These are phyloP conservation scores for Botrytis hyacinthi DNA, from an alignment of 2,329 filamentous ascomycete genomes.

Conservation along the genomic window DNA sequence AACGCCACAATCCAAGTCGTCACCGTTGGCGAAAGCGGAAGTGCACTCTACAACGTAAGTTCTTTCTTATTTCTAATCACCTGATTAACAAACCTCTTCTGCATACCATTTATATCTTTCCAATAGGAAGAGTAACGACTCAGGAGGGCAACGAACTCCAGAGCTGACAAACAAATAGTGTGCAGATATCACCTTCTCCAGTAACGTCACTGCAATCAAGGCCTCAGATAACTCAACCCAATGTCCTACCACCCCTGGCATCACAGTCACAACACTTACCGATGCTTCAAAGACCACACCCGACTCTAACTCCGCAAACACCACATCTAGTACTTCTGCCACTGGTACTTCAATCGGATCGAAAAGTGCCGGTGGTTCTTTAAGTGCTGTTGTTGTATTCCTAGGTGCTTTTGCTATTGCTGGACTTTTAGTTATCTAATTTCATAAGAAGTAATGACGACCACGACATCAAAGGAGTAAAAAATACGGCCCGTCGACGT, in stretches of 20 bases:
- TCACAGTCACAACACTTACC: not conserved
- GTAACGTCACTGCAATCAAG: not conserved
- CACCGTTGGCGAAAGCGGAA: constrained; percentile 20
- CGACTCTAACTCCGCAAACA: not conserved
- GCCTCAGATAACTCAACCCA: not conserved
- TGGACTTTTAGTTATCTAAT: not conserved
- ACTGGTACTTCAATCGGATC: not conserved
- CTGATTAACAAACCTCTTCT: too few species aligned
- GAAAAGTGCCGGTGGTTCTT: not conserved
- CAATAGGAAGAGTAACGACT: not conserved
- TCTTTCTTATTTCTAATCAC: not conserved
- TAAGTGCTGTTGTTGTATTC: not conserved
- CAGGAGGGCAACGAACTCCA: too few species aligned
- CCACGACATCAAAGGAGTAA: not conserved
- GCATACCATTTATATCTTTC: not conserved
- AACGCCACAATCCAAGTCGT: constrained; percentile 23
- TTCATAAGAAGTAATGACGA: not conserved
- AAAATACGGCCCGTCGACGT: not conserved
- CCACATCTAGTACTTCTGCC: not conserved
- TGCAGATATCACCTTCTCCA: constrained; percentile 18
- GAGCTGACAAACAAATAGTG: not conserved
- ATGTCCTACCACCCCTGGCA: constrained; percentile 4
- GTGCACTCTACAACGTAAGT: constrained; percentile 23
- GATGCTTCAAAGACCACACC: not conserved
- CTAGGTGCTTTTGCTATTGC: not conserved